A percentile compares a stretch with the other conserved stretches of the same genome.
These are phyloP conservation scores for Hypoxylon perforatum DNA, from an alignment of 495 filamentous ascomycete genomes.

Conservation along the genomic window DNA sequence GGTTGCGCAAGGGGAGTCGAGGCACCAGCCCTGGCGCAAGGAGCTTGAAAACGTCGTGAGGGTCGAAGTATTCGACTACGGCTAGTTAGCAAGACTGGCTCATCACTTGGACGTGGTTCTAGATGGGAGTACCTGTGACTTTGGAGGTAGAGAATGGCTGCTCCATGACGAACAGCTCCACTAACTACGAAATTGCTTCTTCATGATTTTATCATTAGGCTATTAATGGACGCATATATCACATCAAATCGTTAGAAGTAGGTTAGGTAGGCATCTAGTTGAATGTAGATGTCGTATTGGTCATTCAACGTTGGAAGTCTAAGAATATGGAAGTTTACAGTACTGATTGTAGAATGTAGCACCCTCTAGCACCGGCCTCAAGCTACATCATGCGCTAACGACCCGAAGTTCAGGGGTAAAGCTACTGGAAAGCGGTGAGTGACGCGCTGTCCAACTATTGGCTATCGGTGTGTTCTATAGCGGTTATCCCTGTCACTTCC, in stretches of 20 bases:
- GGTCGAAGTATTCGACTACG: conserved; percentile 83
- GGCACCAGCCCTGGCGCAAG: conserved; percentile 79
- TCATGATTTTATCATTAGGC: conserved; percentile 41
- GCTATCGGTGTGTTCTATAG: conserved; percentile 9
- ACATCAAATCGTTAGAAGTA: too few relatives aligned
- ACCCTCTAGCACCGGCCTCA: too few relatives aligned
- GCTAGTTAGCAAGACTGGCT: conserved; percentile 22
- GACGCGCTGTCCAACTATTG: conserved; percentile 30
- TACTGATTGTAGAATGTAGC: too few relatives aligned
- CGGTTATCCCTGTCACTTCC: neutral
- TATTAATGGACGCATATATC: neutral
- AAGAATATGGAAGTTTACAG: too few relatives aligned
- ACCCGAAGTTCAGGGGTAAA: conserved; percentile 21
- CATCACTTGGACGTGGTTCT: conserved; percentile 2
- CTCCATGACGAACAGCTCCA: conserved; percentile 64
- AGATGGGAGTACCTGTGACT: conserved; percentile 67
- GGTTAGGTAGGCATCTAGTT: neutral
- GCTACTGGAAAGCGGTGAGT: conserved; percentile 27
- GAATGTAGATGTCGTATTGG: too few relatives aligned
- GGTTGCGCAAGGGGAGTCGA: conserved; percentile 87
- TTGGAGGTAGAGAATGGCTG: conserved; percentile 74
- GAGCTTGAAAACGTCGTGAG: conserved; percentile 82
- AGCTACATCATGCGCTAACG: conserved; percentile 11
- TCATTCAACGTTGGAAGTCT: too few relatives aligned
- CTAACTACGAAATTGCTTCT: neutral